Evolutionary conservation across 345 rosid genomes (phyloP).

Genomic region (Cardiospermum halicacabum): DNA sequence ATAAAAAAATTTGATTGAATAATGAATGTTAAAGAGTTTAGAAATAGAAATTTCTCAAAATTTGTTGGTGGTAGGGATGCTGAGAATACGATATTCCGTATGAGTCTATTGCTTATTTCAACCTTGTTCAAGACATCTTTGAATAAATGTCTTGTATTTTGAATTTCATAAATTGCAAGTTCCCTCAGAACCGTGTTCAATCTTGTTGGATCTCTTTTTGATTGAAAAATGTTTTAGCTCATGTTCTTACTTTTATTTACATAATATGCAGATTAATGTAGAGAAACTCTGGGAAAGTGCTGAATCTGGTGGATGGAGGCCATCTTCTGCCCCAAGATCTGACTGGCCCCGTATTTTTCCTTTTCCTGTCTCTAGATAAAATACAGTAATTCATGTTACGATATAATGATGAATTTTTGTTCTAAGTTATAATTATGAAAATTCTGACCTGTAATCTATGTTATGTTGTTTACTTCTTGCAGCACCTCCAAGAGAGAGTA

Average conservation of each 20-base stretch:
- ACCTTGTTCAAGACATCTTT: neutral
- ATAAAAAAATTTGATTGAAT: too few species aligned
- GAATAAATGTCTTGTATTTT: neutral
- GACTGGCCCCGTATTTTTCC: conserved; percentile 75
- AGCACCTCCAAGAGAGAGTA: conserved; percentile 84
- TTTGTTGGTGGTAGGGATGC: too few species aligned
- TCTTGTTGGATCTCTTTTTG: neutral
- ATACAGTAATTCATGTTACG: neutral
- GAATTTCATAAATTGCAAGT: neutral
- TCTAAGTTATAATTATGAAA: neutral
- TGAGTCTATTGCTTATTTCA: neutral
- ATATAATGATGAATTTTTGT: neutral
- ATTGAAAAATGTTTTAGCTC: neutral
- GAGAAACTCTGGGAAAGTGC: conserved; percentile 92
- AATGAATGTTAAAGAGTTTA: too few species aligned
- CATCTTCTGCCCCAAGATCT: conserved; percentile 95
- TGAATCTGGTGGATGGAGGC: conserved; percentile 83
- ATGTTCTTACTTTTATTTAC: neutral
- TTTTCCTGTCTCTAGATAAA: conserved; percentile 18
- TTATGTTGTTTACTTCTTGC: conserved; percentile 21
- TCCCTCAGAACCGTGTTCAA: neutral
- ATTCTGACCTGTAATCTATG: too few species aligned
- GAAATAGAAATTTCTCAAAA: too few species aligned
- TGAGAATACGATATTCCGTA: too few species aligned
- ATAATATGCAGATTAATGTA: conserved; percentile 59